Conservation (phyloP, 352 stramenopile species). For the Pythium dissotocum region DNA sequence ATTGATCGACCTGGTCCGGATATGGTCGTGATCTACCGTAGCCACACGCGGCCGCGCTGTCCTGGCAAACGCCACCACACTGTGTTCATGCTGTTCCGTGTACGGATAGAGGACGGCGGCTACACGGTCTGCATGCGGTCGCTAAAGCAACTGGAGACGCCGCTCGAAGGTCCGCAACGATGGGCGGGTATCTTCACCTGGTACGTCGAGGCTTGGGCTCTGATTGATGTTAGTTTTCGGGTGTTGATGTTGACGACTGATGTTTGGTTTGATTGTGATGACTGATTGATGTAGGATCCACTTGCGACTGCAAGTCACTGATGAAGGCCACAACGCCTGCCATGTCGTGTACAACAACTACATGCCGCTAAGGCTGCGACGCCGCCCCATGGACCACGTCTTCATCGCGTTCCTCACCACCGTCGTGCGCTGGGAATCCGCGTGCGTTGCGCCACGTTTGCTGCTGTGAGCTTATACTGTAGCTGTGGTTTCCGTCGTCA, state of each 20-base stretch:
- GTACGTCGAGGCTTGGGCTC: conserved; percentile 3
- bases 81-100: no score
- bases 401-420: conserved; percentile 67
- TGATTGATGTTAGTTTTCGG: conserved; percentile 10
- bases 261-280: conserved; percentile 4
- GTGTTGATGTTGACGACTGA: conserved; percentile 19
- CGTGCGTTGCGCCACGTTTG: conserved; percentile 45
- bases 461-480: conserved; percentile 17
- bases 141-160: conserved; percentile 15
- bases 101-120: conserved; percentile 31
- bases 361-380: conserved; percentile 40
- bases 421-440: conserved; percentile 61
- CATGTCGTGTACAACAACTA: conserved; percentile 28
- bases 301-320: conserved; percentile 5
- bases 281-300: conserved; percentile 26
- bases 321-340: conserved; percentile 4
- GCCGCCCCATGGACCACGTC: conserved; percentile 28
- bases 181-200: conserved; percentile 29
- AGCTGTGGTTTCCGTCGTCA: no score
- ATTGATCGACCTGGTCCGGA: conserved; percentile 33
- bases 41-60: no score
- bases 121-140: conserved; percentile 67
- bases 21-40: no score
- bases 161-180: conserved; percentile 6
- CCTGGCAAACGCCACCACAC: no score